Evolutionary conservation across 2,329 filamentous ascomycete genomes (phyloP).

Genomic region (Sporothrix globosa): DNA sequence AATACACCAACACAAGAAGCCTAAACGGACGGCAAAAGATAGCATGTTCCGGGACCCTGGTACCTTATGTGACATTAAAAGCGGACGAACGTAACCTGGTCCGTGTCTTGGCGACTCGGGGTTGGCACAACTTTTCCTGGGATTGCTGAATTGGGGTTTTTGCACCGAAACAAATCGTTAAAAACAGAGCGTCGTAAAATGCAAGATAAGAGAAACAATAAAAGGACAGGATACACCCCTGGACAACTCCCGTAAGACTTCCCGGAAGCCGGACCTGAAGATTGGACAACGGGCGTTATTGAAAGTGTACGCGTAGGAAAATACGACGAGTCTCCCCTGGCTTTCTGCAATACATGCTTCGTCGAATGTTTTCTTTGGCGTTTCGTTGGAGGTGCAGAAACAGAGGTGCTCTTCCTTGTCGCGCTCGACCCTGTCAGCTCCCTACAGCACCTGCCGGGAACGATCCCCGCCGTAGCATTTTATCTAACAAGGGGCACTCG

Average conservation of each 20-base stretch:
- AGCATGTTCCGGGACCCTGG: constrained; percentile 4
- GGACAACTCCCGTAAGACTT: not conserved
- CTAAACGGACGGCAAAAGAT: not conserved
- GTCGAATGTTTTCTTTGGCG: not conserved
- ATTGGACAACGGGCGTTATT: no score
- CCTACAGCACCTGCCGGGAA: not conserved
- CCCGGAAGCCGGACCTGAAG: not conserved
- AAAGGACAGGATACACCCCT: not conserved
- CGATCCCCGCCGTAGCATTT: not conserved
- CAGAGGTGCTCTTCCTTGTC: not conserved
- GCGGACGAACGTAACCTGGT: constrained; percentile 17
- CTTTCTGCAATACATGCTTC: not conserved
- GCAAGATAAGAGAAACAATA: not conserved
- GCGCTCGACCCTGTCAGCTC: not conserved
- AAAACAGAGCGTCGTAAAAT: constrained; percentile 10
- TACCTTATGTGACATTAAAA: not conserved
- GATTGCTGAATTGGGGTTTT: not conserved
- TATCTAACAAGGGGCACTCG: not conserved
- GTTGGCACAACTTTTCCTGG: not conserved
- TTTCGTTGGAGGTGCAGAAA: constrained; percentile 12
- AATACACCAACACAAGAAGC: not conserved
- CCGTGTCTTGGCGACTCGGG: constrained; percentile 3
- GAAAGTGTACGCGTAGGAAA: not conserved
- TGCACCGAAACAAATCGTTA: constrained; percentile 1
- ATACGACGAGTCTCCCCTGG: constrained; percentile 12